Evolutionary conservation across 768 basidiomycete genomes (phyloP).

Genomic region (Leucosporidium creatinivorum): DNA sequence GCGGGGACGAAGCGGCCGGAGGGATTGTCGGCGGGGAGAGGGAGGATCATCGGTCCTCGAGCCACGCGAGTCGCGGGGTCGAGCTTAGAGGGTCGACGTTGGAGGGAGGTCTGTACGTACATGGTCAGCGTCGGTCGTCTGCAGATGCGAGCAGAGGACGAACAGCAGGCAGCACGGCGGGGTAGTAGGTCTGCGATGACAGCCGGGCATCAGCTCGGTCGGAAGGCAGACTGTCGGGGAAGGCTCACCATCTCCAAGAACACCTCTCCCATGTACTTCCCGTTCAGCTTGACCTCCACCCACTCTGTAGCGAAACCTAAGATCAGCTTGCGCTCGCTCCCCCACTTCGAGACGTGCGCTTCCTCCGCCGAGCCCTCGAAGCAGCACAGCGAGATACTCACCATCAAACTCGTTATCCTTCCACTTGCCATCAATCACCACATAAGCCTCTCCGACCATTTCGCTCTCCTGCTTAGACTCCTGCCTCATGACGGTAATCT

Average conservation of each 20-base stretch:
- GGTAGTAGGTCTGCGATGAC: constrained; percentile 18
- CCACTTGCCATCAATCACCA: constrained; percentile 3
- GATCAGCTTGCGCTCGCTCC: not conserved
- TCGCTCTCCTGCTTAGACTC: constrained; percentile 5
- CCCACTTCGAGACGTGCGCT: not conserved
- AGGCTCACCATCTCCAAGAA: constrained; percentile 11
- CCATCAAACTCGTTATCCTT: constrained; percentile 20
- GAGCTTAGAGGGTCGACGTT: not conserved
- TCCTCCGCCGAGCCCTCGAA: no score
- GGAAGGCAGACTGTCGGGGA: no score
- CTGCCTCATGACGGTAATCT: not conserved
- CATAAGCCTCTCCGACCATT: constrained; percentile 8
- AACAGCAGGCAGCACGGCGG: not conserved
- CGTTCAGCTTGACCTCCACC: constrained; percentile 3
- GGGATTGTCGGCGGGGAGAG: not conserved
- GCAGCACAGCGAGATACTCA: not conserved
- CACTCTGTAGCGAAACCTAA: not conserved
- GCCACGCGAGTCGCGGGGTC: not conserved
- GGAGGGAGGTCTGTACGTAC: no score
- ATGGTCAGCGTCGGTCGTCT: no score
- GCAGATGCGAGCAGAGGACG: no score
- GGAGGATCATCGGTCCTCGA: not conserved
- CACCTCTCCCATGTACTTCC: constrained; percentile 20
- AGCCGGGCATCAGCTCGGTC: no score
- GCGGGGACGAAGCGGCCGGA: not conserved